Base-by-base conservation (phyloP, 495 filamentous ascomycete species). In the Neurospora africana region DNA sequence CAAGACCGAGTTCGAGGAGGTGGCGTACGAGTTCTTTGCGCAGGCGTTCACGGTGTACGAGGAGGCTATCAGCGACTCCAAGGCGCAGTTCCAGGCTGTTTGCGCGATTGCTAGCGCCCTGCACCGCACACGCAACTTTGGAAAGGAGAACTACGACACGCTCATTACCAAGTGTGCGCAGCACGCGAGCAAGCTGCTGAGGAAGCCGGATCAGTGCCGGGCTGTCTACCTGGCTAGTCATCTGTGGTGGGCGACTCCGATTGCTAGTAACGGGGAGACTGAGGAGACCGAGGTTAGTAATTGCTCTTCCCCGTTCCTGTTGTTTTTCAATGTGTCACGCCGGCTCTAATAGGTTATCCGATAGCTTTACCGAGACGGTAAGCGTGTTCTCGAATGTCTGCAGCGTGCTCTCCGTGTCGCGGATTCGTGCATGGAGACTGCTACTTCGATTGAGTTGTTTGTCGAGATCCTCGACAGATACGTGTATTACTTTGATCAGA, bases 351-450 rank as follows among this genome's bases (percentile, higher is more conserved):
- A 23, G 53, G 47, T 83, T n/a, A 36, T 15, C 3, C 13, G 37
- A 35, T 75, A 97, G 92, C 88, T 97, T 41, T 98, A 98, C 81
- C 95, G 95, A 53, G 95, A 99, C 76, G 96, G 96, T 19, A 98
- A 98, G 82, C 89, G 95, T 40, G 95, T 99, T 8, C 87, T 99
- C 17, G 95, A 99, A 80, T 99, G 95, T 79, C 85, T 99, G 19
- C 95, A 98, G 80, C 92, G 95, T 71, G 96, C 95, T 23, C 89
- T 98, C 27, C 92, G 95, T 68, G 95, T 99, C 9, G 95, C 95
- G 3, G 95, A 99, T 81, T 95, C 95, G 7, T 99, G 95, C 83
- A 99, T 99, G 95, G 95, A 99, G 81, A 94, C 94, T n/a, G 94
- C 93, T 10, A 97, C 98, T 3, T 97, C 93, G 4, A 93, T 98